Percentiles rank a stretch among this genome's conserved stretches.
Conservation (phyloP, 805 yeast species). For the Lipomyces japonicus region DNA sequence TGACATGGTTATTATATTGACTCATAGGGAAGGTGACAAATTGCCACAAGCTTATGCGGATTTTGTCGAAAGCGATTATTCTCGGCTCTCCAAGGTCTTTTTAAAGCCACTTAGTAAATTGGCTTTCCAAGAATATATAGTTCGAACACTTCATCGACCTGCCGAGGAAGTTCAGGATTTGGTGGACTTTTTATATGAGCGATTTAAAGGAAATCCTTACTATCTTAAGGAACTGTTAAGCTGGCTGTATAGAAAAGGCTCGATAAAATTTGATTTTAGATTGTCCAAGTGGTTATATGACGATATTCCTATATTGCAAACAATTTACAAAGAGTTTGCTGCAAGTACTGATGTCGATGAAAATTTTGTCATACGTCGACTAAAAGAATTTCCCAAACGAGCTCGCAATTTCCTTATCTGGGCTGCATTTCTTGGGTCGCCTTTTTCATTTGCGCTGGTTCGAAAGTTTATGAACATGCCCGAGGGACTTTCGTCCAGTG, state of each 20-base stretch:
- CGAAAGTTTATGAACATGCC: constrained; percentile 13
- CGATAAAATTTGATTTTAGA: constrained; percentile 18
- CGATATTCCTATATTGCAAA: constrained; percentile 5
- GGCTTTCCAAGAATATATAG: constrained; percentile 8
- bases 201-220: constrained; percentile 21
- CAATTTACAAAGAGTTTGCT: constrained; percentile 5
- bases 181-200: constrained; percentile 5
- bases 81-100: constrained; percentile 13
- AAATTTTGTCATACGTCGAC: constrained; percentile 18
- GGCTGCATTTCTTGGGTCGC: constrained; percentile 25
- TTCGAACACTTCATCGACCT: constrained; percentile 17
- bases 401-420: constrained; percentile 19
- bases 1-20: constrained; percentile 21
- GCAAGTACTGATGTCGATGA: constrained; percentile 17
- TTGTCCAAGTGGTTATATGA: constrained; percentile 15
- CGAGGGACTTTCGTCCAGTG: constrained; percentile 20
- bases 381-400: constrained; percentile 24
- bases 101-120: constrained; percentile 22
- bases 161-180: constrained; percentile 13
- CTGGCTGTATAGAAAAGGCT: constrained; percentile 3
- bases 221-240: constrained; percentile 19
- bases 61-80: constrained; percentile 15
- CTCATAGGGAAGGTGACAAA: constrained; percentile 10
- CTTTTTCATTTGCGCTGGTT: constrained; percentile 25
- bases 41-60: constrained; percentile 7